Evolutionary conservation across 2,329 filamentous ascomycete species (phyloP).

Genomic region (Microcera coccophila): DNA sequence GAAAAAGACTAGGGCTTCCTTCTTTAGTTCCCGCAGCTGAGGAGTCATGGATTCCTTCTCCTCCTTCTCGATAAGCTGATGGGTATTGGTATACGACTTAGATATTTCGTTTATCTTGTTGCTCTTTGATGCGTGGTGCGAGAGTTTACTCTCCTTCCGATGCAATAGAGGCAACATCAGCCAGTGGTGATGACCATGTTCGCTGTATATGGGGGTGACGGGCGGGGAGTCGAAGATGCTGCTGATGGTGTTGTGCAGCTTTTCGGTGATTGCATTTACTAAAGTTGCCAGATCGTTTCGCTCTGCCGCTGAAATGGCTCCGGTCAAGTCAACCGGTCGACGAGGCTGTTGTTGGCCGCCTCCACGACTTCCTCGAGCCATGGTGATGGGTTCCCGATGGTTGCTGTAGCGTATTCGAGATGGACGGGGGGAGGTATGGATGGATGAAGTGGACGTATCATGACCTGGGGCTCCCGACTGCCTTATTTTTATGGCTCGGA

Average conservation of each 20-base stretch:
- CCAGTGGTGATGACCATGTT: constrained; percentile 34
- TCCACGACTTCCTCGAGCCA: constrained; percentile 39
- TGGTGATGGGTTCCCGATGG: constrained; percentile 17
- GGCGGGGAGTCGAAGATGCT: constrained; percentile 50
- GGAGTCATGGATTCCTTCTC: constrained; percentile 37
- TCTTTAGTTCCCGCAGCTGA: constrained; percentile 62
- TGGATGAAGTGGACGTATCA: no score
- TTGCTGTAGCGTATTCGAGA: not conserved
- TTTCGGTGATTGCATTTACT: constrained; percentile 50
- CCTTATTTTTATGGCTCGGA: not conserved
- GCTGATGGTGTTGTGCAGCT: constrained; percentile 50
- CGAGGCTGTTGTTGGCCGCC: constrained; percentile 33
- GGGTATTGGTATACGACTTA: constrained; percentile 24
- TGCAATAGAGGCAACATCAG: constrained; percentile 33
- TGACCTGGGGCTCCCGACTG: no score
- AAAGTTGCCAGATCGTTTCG: constrained; percentile 51
- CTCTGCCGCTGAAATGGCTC: constrained; percentile 45
- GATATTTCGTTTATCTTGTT: constrained; percentile 8
- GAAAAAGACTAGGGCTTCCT: constrained; percentile 66
- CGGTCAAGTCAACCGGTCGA: constrained; percentile 50
- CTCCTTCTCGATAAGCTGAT: constrained; percentile 30
- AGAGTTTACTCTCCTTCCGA: constrained; percentile 21
- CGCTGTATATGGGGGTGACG: constrained; percentile 29
- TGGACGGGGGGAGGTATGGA: no score
- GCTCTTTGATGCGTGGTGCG: constrained; percentile 4